Evolutionary conservation across 75 land plant species (phyloP).

Genomic region (Chamaecyparis obtusa): DNA sequence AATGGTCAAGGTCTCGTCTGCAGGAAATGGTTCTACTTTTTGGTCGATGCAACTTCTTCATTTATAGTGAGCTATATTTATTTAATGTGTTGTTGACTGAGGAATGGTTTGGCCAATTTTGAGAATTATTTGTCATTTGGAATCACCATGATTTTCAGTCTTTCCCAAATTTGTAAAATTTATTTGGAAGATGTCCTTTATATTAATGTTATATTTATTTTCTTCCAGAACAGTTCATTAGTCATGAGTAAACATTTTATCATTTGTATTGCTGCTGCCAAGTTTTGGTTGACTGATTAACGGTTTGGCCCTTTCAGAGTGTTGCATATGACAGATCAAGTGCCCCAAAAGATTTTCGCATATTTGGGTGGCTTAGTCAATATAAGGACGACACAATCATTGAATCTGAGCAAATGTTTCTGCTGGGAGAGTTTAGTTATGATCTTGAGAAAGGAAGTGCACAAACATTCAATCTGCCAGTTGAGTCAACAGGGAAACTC

Average conservation of each 20-base stretch:
- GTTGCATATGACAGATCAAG: conserved; percentile 82
- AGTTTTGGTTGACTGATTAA: not conserved
- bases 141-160: not conserved
- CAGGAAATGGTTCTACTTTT: not conserved
- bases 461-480: conserved; percentile 64
- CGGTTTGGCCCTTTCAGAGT: conserved; percentile 49
- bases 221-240: not conserved
- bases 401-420: conserved; percentile 38
- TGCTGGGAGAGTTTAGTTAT: conserved; percentile 70
- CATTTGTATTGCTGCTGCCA: not conserved
- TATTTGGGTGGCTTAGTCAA: conserved; percentile 73
- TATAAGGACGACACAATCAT: conserved; percentile 17
- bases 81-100: not conserved
- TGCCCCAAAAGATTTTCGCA: conserved; percentile 79
- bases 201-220: not conserved
- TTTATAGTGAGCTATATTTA: not conserved
- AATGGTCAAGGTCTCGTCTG: not conserved
- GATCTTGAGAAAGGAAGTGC: conserved; percentile 70
- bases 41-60: not conserved
- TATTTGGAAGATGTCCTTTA: not conserved
- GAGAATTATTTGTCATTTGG: not conserved
- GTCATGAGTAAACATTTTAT: not conserved
- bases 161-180: not conserved
- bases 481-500: conserved; percentile 26
- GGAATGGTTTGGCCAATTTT: not conserved